Base-by-base conservation (phyloP, 352 stramenopile species). In the Globisporangium radiosum region DNA sequence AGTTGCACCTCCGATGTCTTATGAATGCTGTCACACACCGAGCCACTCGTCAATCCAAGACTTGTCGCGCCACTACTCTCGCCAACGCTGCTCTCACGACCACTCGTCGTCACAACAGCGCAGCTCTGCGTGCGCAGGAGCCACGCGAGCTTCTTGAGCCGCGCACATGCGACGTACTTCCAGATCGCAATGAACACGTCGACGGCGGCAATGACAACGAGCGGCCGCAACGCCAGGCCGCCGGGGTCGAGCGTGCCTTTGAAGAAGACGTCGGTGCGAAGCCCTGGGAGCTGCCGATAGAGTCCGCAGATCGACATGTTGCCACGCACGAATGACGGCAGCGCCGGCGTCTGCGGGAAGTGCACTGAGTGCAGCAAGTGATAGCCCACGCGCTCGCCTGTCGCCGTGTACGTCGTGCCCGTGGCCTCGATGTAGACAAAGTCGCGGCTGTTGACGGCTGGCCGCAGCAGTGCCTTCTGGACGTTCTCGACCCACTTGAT, bases 291-390 rank as follows among this genome's bases (percentile, higher is more conserved):
- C 45, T 85, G 71, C 1, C 66, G 67, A 45, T 77, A 80, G 3
- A 82, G 52, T 45, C 68, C 76, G 45, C 73, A 81, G 0, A 72
- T 51, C 5, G 75, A 81, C 15, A 63, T 74, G n/a, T 82, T 81
- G 14, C 62, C 75, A 36, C 69, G 72, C n/a, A 82, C 25, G 52
- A 58, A 36, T 0, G 15, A 39, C 10, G 47, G 43, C 5, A 68
- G 44, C 10, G 15, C 38, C 17, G 37, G 57, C 2, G 57, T 65
- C 37, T 60, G 50, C 11, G 62, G 57, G 25, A 68, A 65, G 11
- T 56, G 62, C 42, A 77, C 63, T 7, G 72, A 80, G 56, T 80
- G 72, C 6, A 78, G 43, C 4, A 80, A 15, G 47, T 78, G 66
- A 43, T 68, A 80, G 1, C 67, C 72, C 4, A 76, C n/a, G 9